These are phyloP conservation scores for Odontarrhena argentea DNA, from an alignment of 345 rosid genomes.

Conservation along the genomic window DNA sequence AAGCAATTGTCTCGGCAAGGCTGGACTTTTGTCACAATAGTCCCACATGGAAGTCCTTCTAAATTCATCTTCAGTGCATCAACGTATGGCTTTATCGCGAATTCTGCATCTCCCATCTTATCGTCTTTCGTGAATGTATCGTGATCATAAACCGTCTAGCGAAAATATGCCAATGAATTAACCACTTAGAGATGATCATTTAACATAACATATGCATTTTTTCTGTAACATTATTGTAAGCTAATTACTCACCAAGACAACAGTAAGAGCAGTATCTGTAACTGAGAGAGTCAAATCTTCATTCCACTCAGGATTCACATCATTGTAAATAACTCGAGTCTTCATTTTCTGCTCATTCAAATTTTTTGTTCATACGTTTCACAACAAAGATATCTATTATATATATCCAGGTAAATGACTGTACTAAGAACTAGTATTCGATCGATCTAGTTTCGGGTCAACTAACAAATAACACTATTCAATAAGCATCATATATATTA, in stretches of 20 bases:
- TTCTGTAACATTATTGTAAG: background rate
- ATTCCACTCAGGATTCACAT: constrained; percentile 90
- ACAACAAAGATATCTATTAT: no score
- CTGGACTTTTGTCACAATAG: constrained; percentile 51
- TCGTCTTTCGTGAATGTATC: constrained; percentile 87
- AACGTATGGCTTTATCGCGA: constrained; percentile 54
- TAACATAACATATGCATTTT: background rate
- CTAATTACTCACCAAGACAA: constrained; percentile 54
- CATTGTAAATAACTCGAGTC: constrained; percentile 75
- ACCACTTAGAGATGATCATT: background rate
- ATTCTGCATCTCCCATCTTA: constrained; percentile 88
- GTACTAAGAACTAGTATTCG: no score
- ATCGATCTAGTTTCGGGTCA: no score
- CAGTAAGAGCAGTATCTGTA: constrained; percentile 53
- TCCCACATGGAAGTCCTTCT: constrained; percentile 53
- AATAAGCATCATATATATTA: no score
- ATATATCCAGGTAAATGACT: no score
- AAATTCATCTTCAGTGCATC: constrained; percentile 65
- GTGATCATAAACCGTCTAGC: constrained; percentile 79
- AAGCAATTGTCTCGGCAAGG: constrained; percentile 70
- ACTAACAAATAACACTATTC: no score
- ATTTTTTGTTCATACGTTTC: background rate
- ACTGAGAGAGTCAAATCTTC: constrained; percentile 86
- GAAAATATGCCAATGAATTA: background rate
- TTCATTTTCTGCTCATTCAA: constrained; percentile 63